These are phyloP conservation scores for Cymbidium sinense DNA, from an alignment of 106 monocot species.

Conservation along the genomic window DNA sequence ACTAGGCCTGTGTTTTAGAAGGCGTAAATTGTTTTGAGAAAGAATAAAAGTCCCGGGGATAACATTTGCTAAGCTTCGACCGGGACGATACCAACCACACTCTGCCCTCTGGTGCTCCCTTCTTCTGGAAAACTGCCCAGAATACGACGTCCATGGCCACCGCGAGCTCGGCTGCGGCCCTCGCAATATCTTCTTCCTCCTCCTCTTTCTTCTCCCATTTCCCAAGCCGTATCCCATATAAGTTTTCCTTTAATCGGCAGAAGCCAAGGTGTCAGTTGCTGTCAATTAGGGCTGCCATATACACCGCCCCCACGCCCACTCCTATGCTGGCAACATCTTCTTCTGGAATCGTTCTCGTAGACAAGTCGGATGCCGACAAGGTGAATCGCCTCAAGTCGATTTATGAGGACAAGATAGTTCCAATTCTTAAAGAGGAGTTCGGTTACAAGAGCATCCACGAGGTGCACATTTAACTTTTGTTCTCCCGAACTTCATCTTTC, in stretches of 20 bases:
- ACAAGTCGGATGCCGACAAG: conserved; percentile 58
- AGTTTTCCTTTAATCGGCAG: background rate
- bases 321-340: conserved; percentile 30
- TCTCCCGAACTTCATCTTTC: background rate
- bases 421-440: conserved; percentile 72
- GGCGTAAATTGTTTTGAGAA: too few relatives aligned
- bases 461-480: conserved; percentile 22
- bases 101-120: background rate
- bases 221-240: background rate
- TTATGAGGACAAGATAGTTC: conserved; percentile 65
- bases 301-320: conserved; percentile 17
- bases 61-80: background rate
- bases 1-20: too few relatives aligned
- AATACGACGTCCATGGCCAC: background rate
- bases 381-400: conserved; percentile 54
- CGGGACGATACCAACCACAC: background rate
- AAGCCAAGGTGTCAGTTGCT: background rate
- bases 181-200: background rate
- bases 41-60: background rate
- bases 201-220: background rate
- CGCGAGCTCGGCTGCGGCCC: background rate
- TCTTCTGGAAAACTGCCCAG: too few relatives aligned
- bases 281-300: conserved; percentile 14
- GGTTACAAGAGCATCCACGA: conserved; percentile 76
- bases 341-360: conserved; percentile 58